These are phyloP conservation scores for Arthrobotrys entomopaga DNA, from an alignment of 2,329 filamentous ascomycete species.

Conservation along the genomic window DNA sequence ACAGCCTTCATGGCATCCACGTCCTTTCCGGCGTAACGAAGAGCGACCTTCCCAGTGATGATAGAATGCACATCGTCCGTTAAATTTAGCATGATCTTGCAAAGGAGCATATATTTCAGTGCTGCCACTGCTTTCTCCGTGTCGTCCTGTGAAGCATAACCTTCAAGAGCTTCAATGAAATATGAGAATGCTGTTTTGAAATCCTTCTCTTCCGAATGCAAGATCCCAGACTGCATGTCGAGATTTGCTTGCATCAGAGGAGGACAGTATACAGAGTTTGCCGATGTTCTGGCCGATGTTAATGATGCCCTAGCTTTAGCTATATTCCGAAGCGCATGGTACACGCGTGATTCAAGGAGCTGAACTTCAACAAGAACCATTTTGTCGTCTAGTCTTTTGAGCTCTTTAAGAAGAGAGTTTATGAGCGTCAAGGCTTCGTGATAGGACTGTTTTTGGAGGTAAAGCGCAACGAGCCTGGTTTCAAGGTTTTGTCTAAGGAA, in stretches of 20 bases:
- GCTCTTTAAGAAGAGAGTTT: conserved; percentile 92
- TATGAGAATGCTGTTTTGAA: conserved; percentile 99
- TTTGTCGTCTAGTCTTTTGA: conserved; percentile 98
- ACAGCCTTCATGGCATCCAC: conserved; percentile 99
- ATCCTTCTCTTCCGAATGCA: conserved; percentile 97
- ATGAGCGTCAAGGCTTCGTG: conserved; percentile 97
- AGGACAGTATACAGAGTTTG: conserved; percentile 96
- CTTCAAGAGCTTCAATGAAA: conserved; percentile 98
- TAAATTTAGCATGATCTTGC: conserved; percentile 99
- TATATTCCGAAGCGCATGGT: conserved; percentile 96
- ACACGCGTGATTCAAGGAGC: conserved; percentile 93
- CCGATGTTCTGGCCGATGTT: conserved; percentile 91
- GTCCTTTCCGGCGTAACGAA: conserved; percentile 94
- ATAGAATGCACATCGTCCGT: conserved; percentile 95
- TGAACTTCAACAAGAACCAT: conserved; percentile 97
- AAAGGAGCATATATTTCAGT: conserved; percentile 98
- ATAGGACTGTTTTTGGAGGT: conserved; percentile 97
- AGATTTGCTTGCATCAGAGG: conserved; percentile 93
- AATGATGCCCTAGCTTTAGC: conserved; percentile 94
- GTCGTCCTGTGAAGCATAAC: conserved; percentile 93
- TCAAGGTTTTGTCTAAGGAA: conserved; percentile 99
- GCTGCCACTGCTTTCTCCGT: conserved; percentile 90
- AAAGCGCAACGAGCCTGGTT: conserved; percentile 88
- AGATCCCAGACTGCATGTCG: conserved; percentile 99
- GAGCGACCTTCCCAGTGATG: conserved; percentile 93